Base-by-base conservation (phyloP, 768 basidiomycete genomes). In the Pisolithus marmoratus region DNA sequence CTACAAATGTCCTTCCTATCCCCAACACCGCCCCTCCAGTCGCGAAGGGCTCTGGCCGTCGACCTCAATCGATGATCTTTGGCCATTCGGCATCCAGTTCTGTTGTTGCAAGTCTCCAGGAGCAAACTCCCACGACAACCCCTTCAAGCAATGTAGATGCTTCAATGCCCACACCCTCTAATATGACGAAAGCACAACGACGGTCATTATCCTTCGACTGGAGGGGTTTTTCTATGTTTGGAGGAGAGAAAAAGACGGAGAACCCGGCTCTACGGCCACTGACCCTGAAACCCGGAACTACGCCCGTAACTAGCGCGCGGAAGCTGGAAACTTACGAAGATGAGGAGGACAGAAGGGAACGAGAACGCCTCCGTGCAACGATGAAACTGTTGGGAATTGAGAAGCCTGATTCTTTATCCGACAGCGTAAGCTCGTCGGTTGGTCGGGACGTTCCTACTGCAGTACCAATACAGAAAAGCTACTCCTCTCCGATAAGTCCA, bases 351-450 rank as follows among this genome's bases (percentile, higher is more conserved):
- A 76, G 82, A 37, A 79, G 77, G 55, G 93, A 95, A 69, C 76
- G 94, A 50, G 93, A 94, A 65, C 81, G 93, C 15, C 74, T 97
- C 50, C 78, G 87, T 57, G 91, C 91, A 15, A 91, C 92, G 24
- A 89, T 98, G 88, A 90, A 92, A 65, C 72, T 95, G 26, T 92
- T 94, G 86, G 95, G 95, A 5, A 90, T 95, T 54, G 83, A 81
- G 45, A 73, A 87, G 66, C 82, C 85, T 27, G 64, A 73, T n/a
- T 62, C 74, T 46, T 70, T 78, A 14, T 67, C 78, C n/a, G 63
- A 40, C 11, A 22, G 27, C 22, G 31, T 54, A 14, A 60, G 22
- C 41, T 12, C 38, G 8, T 20, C 12, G 53, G 15, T 54, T 60
- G 42, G 15, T 54, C 3, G 45, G 56, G 34, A 34, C 20, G 60